Evolutionary conservation across 1,284 basidiomycete species (phyloP), one percentile per base, ranked within the genome.

Genomic region (Psilocybe mexicana): DNA sequence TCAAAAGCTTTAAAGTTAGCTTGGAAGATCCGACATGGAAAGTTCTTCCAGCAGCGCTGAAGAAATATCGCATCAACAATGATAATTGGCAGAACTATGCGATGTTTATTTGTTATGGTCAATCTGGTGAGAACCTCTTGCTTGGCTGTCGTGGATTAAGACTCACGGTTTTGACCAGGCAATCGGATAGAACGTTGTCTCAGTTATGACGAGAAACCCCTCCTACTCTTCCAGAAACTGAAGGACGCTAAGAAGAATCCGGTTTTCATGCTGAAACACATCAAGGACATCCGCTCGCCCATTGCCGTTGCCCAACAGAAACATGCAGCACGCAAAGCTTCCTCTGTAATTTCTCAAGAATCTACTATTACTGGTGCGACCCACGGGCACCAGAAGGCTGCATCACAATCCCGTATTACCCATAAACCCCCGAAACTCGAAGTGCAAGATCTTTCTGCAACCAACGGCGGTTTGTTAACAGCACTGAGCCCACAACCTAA

Each of bases 51-150:
- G 96, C 96, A 0, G 97, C 97, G 14, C 79, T 99, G 63, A 98
- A 98, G 77, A 98, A 98, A 75, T 99, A 99, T 76, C 94, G 94
- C 71, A 98, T 99, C 75, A 90, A 96, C 70, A 96, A 96, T 70
- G 97, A 99, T 67, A 96, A 95, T 72, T 99, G 96, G 96, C 90
- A 94, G 78, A 91, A 94, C 69, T 99, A 99, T 77, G 97, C 96
- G 25, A 90, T 99, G 85, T 99, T 99, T 75, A 98, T 99, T 64
- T 98, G 96, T 69, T 98, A 96, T 72, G 96, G 94, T 12, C 88
- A 90, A 60, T 83, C 93, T 51, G 92, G 94, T 93, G 69, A 67
- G 82, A 74, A 45, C 12, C 24, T 25, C 54, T 33, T 8, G 5
- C 45, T 23, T 50, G 14, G 14, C 36, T 12, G 24, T 45, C 43